Conservation (phyloP, 495 filamentous ascomycete species). For the Xylaria flabelliformis region DNA sequence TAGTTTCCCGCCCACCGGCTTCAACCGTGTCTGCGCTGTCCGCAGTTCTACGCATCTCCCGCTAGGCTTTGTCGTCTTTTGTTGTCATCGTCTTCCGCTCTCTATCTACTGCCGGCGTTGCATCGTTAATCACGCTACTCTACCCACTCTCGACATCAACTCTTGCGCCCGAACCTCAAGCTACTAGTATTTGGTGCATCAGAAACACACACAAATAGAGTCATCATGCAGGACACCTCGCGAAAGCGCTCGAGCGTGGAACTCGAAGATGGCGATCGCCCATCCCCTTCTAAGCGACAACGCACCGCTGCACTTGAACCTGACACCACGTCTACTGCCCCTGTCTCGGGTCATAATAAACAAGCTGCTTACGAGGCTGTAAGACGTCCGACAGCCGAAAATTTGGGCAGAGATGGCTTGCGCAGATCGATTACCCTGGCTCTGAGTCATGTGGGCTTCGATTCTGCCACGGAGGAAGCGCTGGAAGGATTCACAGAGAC, state of each 20-base stretch:
- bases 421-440: constrained; percentile 48
- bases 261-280: constrained; percentile 31
- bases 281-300: constrained; percentile 42
- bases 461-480: constrained; percentile 46
- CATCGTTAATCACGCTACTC: background rate
- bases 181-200: background rate
- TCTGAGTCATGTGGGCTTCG: constrained; percentile 52
- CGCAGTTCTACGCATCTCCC: background rate
- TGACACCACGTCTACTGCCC: constrained; percentile 13
- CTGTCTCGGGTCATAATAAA: background rate
- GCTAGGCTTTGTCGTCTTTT: background rate
- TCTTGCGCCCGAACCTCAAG: background rate
- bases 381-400: constrained; percentile 37
- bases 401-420: constrained; percentile 45
- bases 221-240: constrained; percentile 24
- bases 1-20: background rate
- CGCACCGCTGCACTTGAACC: constrained; percentile 28
- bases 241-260: constrained; percentile 31
- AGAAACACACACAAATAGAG: background rate
- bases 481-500: constrained; percentile 50
- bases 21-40: background rate
- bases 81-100: background rate
- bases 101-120: background rate
- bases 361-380: constrained; percentile 20
- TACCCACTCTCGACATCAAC: background rate